A percentile compares a stretch with the other conserved stretches of the same genome.
Evolutionary conservation across 192 early-diverging fungal species (phyloP).

Genomic region (Entrophospora sp.): DNA sequence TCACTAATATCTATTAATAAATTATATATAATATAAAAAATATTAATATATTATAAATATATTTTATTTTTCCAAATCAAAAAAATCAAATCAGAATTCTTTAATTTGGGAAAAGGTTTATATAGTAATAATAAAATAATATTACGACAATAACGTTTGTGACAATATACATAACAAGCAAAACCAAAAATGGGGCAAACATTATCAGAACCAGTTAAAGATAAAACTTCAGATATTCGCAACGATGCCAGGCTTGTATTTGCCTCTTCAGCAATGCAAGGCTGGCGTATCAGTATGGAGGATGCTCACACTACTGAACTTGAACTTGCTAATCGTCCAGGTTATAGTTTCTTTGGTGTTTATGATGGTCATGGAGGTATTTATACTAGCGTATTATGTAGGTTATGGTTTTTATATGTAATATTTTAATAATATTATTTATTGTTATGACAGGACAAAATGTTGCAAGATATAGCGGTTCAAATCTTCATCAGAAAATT

Average conservation of each 20-base stretch:
- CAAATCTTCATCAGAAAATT: constrained; percentile 65
- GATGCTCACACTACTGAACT: constrained; percentile 92
- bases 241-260: constrained; percentile 70
- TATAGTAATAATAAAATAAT: too few relatives aligned
- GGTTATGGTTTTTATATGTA: not conserved
- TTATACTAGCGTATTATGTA: too few relatives aligned
- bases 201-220: constrained; percentile 82
- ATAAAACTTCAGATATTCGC: constrained; percentile 72
- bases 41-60: too few relatives aligned
- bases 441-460: constrained; percentile 41
- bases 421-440: not conserved
- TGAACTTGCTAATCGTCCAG: constrained; percentile 51
- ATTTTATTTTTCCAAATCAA: too few relatives aligned
- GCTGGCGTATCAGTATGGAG: constrained; percentile 97
- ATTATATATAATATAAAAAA: too few relatives aligned
- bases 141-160: too few relatives aligned
- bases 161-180: too few relatives aligned
- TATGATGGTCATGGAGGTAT: constrained; percentile 94
- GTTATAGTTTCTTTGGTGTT: constrained; percentile 82
- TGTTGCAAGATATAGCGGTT: constrained; percentile 78
- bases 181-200: constrained; percentile 94
- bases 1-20: too few relatives aligned
- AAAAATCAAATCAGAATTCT: too few relatives aligned
- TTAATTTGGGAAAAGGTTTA: too few relatives aligned
- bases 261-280: constrained; percentile 91